Evolutionary conservation across 2,329 filamentous ascomycete genomes (phyloP).

Genomic region (Arthrobotrys sinensis): DNA sequence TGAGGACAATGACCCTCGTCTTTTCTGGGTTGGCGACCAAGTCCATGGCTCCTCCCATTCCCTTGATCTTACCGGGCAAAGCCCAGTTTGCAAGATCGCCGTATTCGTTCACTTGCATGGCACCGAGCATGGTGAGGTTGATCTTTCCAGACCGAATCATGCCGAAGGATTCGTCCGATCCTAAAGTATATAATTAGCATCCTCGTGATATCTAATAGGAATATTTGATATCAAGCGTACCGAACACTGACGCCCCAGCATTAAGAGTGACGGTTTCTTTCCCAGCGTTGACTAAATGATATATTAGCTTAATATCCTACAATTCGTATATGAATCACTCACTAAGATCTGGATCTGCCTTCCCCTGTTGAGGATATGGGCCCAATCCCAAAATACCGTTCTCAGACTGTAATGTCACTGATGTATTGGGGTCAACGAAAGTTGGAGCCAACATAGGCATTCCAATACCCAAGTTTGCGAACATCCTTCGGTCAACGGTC

Average conservation of each 20-base stretch:
- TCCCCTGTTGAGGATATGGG: slow-evolving; percentile 80
- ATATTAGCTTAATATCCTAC: slow-evolving; percentile 65
- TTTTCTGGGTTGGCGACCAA: slow-evolving; percentile 79
- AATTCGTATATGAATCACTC: background rate
- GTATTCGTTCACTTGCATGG: slow-evolving; percentile 82
- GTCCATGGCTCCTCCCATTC: slow-evolving; percentile 86
- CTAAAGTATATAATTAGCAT: slow-evolving; percentile 12
- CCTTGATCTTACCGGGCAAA: slow-evolving; percentile 90
- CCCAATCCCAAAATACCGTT: slow-evolving; percentile 90
- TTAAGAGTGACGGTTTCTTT: slow-evolving; percentile 89
- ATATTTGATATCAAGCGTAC: slow-evolving; percentile 20
- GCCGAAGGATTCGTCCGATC: slow-evolving; percentile 84
- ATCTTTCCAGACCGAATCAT: slow-evolving; percentile 91
- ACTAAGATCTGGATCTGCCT: slow-evolving; percentile 75
- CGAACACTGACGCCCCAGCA: slow-evolving; percentile 82
- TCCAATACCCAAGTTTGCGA: slow-evolving; percentile 85
- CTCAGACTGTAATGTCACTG: slow-evolving; percentile 86
- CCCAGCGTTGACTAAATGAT: slow-evolving; percentile 78
- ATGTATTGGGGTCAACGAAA: slow-evolving; percentile 77
- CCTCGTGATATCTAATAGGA: background rate
- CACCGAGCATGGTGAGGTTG: slow-evolving; percentile 85
- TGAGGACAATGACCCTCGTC: slow-evolving; percentile 81
- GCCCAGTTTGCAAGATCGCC: slow-evolving; percentile 92
- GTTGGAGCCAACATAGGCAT: slow-evolving; percentile 88
- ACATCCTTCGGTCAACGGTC: slow-evolving; percentile 67